A percentile compares a stretch with the other conserved stretches of the same genome.
Conservation (phyloP, 345 rosid species). For the Salix udensis region DNA sequence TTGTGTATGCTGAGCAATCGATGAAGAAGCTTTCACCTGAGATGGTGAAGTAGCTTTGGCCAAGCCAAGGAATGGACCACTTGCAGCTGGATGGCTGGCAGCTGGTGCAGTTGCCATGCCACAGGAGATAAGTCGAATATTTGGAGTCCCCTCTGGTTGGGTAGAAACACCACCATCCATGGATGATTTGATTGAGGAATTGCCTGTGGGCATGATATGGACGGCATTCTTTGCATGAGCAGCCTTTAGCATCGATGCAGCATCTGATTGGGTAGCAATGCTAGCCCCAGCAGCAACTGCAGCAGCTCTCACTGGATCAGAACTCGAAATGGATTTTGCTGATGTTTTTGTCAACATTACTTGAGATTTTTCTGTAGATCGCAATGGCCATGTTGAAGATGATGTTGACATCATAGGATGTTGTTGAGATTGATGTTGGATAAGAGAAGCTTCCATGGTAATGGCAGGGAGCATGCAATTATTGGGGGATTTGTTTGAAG, state of each 20-base stretch:
- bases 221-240: conserved; percentile 55
- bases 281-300: conserved; percentile 82
- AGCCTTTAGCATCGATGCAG: conserved; percentile 52
- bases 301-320: conserved; percentile 64
- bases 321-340: conserved; percentile 34
- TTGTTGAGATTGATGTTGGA: conserved; percentile 45
- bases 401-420: conserved; percentile 23
- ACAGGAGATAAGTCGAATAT: conserved; percentile 22
- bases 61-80: conserved; percentile 20
- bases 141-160: conserved; percentile 36
- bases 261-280: conserved; percentile 49
- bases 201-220: conserved; percentile 43
- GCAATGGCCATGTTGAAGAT: conserved; percentile 28
- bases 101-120: conserved; percentile 26
- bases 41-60: conserved; percentile 12
- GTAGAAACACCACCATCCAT: conserved; percentile 30
- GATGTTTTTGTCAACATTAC: conserved; percentile 32
- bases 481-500: conserved; percentile 29
- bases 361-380: conserved; percentile 43
- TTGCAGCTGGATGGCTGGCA: conserved; percentile 22
- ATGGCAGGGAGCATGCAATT: conserved; percentile 23
- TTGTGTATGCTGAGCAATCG: conserved; percentile 28
- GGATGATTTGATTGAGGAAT: conserved; percentile 37
- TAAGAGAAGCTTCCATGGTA: conserved; percentile 34
- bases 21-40: conserved; percentile 30